Base-by-base conservation (phyloP, 2,329 filamentous ascomycete species). In the Epichloe scottii region DNA sequence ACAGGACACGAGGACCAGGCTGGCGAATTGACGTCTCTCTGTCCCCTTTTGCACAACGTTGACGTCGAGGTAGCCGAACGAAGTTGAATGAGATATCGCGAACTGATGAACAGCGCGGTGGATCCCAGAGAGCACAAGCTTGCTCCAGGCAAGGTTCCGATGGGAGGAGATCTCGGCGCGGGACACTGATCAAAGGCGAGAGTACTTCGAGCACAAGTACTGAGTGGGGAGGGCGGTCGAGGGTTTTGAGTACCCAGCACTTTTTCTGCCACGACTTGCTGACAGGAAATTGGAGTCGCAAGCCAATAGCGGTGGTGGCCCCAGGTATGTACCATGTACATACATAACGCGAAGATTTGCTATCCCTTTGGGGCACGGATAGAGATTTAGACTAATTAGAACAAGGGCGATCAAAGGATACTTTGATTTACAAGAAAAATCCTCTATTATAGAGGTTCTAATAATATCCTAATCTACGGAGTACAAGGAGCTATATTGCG, bases 161-260 rank as follows among this genome's bases (percentile, higher is more conserved):
- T 40, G 49, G 43, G 52, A 56, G 51, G 55, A 58, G 56, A 44
- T 60, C 59, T 53, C 57, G 54, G 54, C 55, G 56, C 56, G 60
- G 58, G 56, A 50, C 14, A 26, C 21, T 17, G 34, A 46, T 35
- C 30, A 47, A 48, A 43, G 35, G 46, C 19, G n/a, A 5, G 21
- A 49, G 68, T 71, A 71, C 69, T 61, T 71, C 59, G 53, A 60
- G 58, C 58, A 57, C 62, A 71, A 68, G 69, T 71, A 70, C 66
- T 66, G 70, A 11, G 61, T 46, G 40, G 40, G 57, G 58, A 57
- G 55, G 54, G 55, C 54, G 58, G 60, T 63, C 58, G 66, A 67
- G 65, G 64, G 66, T 68, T 68, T 66, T 63, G 64, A 63, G 60
- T 62, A 62, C 61, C 46, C 63, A 58, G 39, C 21, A 34, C 60